These are phyloP conservation scores for Gremmenia infestans DNA, from an alignment of 2,329 filamentous ascomycete genomes.

Conservation along the genomic window DNA sequence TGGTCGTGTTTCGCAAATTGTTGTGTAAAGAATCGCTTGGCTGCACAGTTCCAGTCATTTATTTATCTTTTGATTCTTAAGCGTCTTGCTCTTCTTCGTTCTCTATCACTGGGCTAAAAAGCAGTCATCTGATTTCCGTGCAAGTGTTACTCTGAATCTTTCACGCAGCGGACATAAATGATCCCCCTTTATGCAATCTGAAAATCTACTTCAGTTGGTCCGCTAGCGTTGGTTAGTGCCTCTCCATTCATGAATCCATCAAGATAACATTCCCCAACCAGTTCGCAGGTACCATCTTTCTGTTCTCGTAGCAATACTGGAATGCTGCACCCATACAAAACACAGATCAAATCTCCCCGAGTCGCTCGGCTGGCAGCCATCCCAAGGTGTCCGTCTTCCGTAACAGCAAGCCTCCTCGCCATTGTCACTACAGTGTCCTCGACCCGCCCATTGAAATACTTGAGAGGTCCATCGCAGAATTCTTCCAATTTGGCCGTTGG, in stretches of 20 bases:
- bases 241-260: slow-evolving; percentile 27
- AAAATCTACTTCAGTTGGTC: neutral
- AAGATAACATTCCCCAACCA: slow-evolving; percentile 27
- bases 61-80: no score
- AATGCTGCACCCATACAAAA: slow-evolving; percentile 9
- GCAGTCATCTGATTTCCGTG: no score
- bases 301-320: slow-evolving; percentile 8
- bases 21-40: no score
- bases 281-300: slow-evolving; percentile 10
- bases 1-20: no score
- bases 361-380: neutral
- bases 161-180: no score
- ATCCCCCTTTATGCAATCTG: neutral
- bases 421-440: neutral
- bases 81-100: no score
- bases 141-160: no score
- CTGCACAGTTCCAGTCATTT: no score
- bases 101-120: no score
- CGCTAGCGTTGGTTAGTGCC: neutral
- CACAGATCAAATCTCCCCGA: slow-evolving; percentile 2
- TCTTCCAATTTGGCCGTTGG: no score
- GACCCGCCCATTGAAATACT: neutral
- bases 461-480: neutral
- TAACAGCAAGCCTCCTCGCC: neutral
- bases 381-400: neutral